A percentile compares a stretch with the other conserved stretches of the same genome.
Conservation (phyloP, 1,139 yeast species). For the Yamadazyma membranifaciens region DNA sequence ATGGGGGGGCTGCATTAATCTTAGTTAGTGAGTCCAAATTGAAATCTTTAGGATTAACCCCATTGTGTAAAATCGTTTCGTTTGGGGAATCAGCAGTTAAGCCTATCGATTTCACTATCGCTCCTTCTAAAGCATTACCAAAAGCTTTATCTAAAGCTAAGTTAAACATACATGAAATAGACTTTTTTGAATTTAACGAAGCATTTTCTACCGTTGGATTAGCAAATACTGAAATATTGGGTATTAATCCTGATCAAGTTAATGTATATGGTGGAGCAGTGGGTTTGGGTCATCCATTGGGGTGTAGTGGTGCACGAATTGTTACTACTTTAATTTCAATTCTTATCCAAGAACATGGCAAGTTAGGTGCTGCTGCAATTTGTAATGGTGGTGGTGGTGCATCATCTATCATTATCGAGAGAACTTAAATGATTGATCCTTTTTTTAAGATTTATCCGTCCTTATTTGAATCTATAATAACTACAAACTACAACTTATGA, state of each 20-base stretch:
- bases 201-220: conserved; percentile 97
- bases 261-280: conserved; percentile 98
- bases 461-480: not conserved
- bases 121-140: conserved; percentile 91
- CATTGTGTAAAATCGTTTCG: conserved; percentile 81
- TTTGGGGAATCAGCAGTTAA: conserved; percentile 98
- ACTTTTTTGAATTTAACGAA: conserved; percentile 89
- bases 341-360: conserved; percentile 78
- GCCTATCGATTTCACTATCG: conserved; percentile 91
- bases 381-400: conserved; percentile 99
- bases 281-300: conserved; percentile 95
- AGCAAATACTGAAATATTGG: conserved; percentile 77
- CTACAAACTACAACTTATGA: too few relatives aligned
- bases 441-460: not conserved
- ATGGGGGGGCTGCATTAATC: conserved; percentile 94
- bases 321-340: conserved; percentile 79
- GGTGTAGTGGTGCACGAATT: conserved; percentile 96
- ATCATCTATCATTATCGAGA: conserved; percentile 41
- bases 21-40: conserved; percentile 81
- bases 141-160: conserved; percentile 90
- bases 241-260: conserved; percentile 64
- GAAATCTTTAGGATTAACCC: conserved; percentile 78
- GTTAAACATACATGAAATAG: conserved; percentile 55
- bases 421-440: conserved; percentile 9
- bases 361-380: conserved; percentile 88